Evolutionary conservation across 192 early-diverging fungal species (phyloP), one percentile per base, ranked within the genome.

Genomic region (Coemansia sp.): DNA sequence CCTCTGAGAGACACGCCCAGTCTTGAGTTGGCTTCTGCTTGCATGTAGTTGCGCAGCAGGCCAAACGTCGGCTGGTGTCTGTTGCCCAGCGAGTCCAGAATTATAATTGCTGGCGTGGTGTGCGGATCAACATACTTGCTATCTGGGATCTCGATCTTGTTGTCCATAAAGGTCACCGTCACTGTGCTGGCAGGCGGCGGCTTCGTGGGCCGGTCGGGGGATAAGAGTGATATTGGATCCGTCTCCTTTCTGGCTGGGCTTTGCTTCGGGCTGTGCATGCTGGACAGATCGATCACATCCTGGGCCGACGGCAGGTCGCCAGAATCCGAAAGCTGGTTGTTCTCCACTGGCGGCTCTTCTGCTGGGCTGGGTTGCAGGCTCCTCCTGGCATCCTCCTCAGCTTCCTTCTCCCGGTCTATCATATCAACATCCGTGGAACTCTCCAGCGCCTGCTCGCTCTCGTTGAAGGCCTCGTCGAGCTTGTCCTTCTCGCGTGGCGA

Each of bases 31-130:
- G 90, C 90, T 73, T 90, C 87, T 0, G 57, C 56, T 3, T 59
- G 73, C 52, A 88, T 75, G 64, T 85, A 88, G 41, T 70, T 70
- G 56, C 65, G 75, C 22, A 87, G 75, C 40, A 78, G 61, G 9
- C 79, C 38, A 13, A 67, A 69, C 33, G 70, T 68, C 43, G 23
- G 35, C 55, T 67, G 75, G 66, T 82, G 80, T 10, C 60, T 66
- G 49, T 67, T 71, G 55, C 80, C 80, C 36, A 82, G 55, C 2
- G 80, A 82, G 59, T 82, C 80, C 3, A 82, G 63, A 10, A 82
- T 71, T 7, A 82, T 49, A 8, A 82, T 82, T 43, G 45, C 42
- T 0, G 80, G 55, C 40, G 56, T 73, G 10, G 35, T 43, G 17
- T 38, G 22, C 14, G 80, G 71, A 29, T 74, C 69, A 15, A 63